Conservation (phyloP, 257 asterid species). For the Plantago major region DNA sequence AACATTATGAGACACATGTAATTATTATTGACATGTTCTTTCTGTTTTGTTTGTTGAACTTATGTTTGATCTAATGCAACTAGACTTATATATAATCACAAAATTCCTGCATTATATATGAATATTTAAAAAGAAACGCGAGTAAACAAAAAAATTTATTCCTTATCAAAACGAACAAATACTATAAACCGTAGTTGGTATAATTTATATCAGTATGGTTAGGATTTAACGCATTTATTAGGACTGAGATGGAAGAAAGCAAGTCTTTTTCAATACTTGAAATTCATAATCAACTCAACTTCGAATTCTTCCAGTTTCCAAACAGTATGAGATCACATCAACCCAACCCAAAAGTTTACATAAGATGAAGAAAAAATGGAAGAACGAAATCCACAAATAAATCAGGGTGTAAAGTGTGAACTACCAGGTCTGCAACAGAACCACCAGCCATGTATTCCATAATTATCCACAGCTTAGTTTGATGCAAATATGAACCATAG, state of each 20-base stretch:
- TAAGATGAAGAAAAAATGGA: constrained; percentile 9
- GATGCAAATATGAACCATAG: constrained; percentile 79
- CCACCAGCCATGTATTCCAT: constrained; percentile 99
- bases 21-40: too few relatives aligned
- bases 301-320: constrained; percentile 3
- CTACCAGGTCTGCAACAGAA: constrained; percentile 97
- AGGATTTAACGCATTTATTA: neutral
- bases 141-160: too few relatives aligned
- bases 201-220: neutral
- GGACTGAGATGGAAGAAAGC: neutral
- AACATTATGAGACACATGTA: too few relatives aligned
- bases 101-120: too few relatives aligned
- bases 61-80: too few relatives aligned
- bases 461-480: constrained; percentile 94
- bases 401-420: constrained; percentile 24
- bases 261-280: neutral
- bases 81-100: too few relatives aligned
- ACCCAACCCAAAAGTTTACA: constrained; percentile 8
- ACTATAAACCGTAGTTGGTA: neutral
- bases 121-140: too few relatives aligned
- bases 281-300: neutral
- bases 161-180: too few relatives aligned
- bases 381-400: constrained; percentile 4
- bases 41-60: too few relatives aligned
- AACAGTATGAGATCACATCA: constrained; percentile 1